Evolutionary conservation across 2,329 filamentous ascomycete genomes (phyloP).

Genomic region (Dactylella cylindrospora): DNA sequence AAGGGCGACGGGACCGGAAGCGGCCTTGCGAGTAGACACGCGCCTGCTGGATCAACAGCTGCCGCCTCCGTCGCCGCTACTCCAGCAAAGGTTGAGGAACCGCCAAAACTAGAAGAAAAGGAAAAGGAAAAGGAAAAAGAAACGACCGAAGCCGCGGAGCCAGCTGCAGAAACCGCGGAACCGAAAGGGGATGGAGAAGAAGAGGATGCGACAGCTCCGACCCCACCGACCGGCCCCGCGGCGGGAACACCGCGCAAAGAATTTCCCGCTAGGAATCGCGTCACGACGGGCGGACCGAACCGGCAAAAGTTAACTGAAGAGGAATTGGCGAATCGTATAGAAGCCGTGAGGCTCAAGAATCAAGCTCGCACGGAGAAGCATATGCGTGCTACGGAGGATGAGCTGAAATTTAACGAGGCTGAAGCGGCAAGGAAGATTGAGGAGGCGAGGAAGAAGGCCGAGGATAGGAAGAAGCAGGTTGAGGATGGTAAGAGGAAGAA

Average conservation of each 20-base stretch:
- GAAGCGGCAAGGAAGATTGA: constrained; percentile 64
- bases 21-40: constrained; percentile 21
- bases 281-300: constrained; percentile 27
- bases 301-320: constrained; percentile 57
- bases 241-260: constrained; percentile 30
- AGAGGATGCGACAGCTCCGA: constrained; percentile 1
- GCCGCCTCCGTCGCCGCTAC: background rate
- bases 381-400: constrained; percentile 49
- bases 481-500: constrained; percentile 60
- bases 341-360: constrained; percentile 50
- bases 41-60: constrained; percentile 4
- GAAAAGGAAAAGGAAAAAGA: constrained; percentile 6
- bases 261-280: constrained; percentile 24
- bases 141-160: background rate
- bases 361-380: constrained; percentile 47
- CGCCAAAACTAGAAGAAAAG: constrained; percentile 13
- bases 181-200: constrained; percentile 14
- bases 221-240: constrained; percentile 20
- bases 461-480: constrained; percentile 59
- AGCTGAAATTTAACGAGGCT: constrained; percentile 62
- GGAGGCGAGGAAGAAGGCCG: constrained; percentile 60
- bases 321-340: constrained; percentile 63
- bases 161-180: constrained; percentile 9
- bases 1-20: constrained; percentile 22
- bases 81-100: background rate